phyloP scores from a whole-genome alignment of 371 early-diverging fungal species.

The Mortierella sp. region DNA sequence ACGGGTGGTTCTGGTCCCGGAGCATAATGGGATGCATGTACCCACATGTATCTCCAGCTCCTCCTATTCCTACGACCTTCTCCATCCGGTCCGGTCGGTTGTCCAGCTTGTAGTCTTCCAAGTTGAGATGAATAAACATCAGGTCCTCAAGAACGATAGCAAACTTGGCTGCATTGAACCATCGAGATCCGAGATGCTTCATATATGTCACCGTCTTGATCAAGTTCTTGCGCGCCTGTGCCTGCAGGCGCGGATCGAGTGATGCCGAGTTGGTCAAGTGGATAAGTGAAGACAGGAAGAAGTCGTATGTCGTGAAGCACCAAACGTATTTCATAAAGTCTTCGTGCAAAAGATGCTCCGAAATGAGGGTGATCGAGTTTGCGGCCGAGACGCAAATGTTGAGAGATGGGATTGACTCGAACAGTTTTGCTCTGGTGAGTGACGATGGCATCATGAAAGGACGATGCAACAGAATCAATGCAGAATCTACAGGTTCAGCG shows the following conservation, averaged over 20 bases:
- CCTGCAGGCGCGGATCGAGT: conserved; percentile 37
- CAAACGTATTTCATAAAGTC: conserved; percentile 22
- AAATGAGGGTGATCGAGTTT: conserved; percentile 43
- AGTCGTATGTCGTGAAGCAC: conserved; percentile 39
- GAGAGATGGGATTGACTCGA: conserved; percentile 49
- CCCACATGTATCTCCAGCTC: neutral
- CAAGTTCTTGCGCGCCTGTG: conserved; percentile 47
- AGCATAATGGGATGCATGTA: conserved; percentile 27
- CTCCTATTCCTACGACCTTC: too few species aligned
- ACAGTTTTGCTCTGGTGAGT: conserved; percentile 40
- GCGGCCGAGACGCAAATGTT: conserved; percentile 53
- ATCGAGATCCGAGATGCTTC: conserved; percentile 30
- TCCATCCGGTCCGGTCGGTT: conserved; percentile 26
- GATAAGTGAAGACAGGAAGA: conserved; percentile 36
- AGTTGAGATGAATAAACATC: conserved; percentile 40
- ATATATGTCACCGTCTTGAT: conserved; percentile 31
- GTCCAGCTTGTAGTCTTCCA: conserved; percentile 42
- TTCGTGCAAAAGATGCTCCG: conserved; percentile 10
- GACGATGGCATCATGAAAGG: conserved; percentile 60
- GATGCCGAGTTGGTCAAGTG: conserved; percentile 53
- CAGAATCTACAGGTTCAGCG: conserved; percentile 45
- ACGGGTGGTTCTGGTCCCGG: conserved; percentile 37
- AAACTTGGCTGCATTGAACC: conserved; percentile 49
- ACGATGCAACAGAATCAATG: conserved; percentile 65
- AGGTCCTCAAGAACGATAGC: conserved; percentile 39